Base-by-base conservation (phyloP, 2,329 filamentous ascomycete species). In the Sporothrix variecibatus region DNA sequence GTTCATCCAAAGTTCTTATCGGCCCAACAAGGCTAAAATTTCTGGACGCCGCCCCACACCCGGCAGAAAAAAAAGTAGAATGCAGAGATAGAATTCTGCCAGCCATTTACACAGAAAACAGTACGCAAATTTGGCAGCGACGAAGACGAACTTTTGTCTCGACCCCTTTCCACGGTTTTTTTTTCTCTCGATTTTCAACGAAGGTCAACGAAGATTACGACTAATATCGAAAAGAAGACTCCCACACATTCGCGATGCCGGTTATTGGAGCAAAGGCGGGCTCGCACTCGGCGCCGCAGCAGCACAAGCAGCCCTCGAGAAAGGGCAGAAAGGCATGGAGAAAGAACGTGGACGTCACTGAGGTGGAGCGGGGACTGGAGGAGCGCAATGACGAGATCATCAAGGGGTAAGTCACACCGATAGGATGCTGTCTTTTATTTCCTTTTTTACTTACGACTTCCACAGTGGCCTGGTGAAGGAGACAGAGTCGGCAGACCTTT, bases 251-350 rank as follows among this genome's bases (percentile, higher is more conserved):
- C 76, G 81, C 76, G 15, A 90, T 90, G 88, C 87, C 88, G n/a
- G 84, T 87, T 34, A 78, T 90, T 38, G 82, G 84, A 77, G 83
- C 84, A 67, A 83, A 82, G 68, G 82, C 85, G 56, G 87, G 84
- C 75, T 83, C 87, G 49, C 83, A 84, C 15, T 83, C 87, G 49
- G 92, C 93, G 23, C 95, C 94, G 12, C 90, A 91, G 76, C 94
- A 97, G 78, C 91, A 92, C 84, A 94, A 90, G 77, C 96, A 99
- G 83, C 90, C 94, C 34, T 98, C 95, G 5, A 89, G 96, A 81
- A 99, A 99, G 82, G 96, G 97, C 79, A 98, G 98, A 85, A 98
- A 97, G 85, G 95, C 96, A 43, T 99, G 96, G 96, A 90, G 96
- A 81, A 99, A 98, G 83, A 97, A 99, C 84, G 94, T 99, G 82